Conservation (phyloP, 2,329 filamentous ascomycete species). For the Coniochaeta pulveracea region DNA sequence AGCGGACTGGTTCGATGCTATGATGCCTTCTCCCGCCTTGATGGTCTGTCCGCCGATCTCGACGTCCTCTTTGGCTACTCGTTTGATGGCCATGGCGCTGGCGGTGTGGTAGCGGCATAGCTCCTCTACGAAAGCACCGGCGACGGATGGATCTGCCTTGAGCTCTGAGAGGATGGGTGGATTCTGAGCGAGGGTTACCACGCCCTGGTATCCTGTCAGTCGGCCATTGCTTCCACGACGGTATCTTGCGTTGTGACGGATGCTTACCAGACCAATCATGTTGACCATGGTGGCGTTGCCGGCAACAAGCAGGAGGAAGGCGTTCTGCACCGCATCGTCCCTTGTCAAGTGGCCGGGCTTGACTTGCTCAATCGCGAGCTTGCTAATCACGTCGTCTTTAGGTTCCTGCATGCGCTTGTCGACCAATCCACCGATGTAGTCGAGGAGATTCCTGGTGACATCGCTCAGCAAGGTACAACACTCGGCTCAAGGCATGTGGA, state of each 20-base stretch:
- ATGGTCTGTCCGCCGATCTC: conserved; percentile 30
- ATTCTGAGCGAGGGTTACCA: conserved; percentile 30
- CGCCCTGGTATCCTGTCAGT: conserved; percentile 19
- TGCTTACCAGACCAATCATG: conserved; percentile 31
- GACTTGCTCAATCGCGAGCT: conserved; percentile 28
- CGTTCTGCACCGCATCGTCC: conserved; percentile 31
- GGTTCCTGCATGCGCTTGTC: conserved; percentile 26
- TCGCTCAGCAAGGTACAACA: too few species aligned
- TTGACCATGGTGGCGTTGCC: conserved; percentile 41
- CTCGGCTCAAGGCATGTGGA: not conserved
- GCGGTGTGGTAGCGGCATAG: conserved; percentile 35
- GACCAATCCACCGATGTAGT: conserved; percentile 30
- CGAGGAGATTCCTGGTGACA: conserved; percentile 24
- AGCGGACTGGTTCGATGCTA: conserved; percentile 32
- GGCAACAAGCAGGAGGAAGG: conserved; percentile 36
- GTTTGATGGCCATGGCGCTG: conserved; percentile 32
- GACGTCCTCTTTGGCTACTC: conserved; percentile 34
- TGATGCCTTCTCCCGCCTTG: conserved; percentile 31
- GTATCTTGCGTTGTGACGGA: not conserved
- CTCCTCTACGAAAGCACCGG: conserved; percentile 31
- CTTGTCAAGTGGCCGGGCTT: conserved; percentile 25
- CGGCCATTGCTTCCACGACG: not conserved
- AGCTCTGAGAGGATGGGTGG: conserved; percentile 28
- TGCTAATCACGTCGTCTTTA: conserved; percentile 33
- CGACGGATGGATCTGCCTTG: conserved; percentile 24